Conservation (phyloP, 2,329 filamentous ascomycete genomes). For the Diaporthe capsici region DNA sequence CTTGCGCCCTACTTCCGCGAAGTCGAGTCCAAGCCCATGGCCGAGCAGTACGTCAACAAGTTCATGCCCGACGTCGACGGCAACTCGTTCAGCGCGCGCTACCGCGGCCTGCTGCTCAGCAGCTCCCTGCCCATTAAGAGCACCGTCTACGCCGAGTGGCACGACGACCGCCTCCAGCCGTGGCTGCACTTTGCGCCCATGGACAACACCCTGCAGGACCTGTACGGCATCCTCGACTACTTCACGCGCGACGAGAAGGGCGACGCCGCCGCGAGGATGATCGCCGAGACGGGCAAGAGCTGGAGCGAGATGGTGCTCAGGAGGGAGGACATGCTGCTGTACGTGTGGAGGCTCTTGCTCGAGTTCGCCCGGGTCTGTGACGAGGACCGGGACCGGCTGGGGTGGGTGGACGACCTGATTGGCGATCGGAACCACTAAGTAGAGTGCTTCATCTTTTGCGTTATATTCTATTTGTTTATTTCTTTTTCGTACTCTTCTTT, state of each 20-base stretch:
- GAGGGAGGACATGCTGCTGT: conserved; percentile 76
- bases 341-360: conserved; percentile 72
- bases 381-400: conserved; percentile 58
- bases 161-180: conserved; percentile 76
- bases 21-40: conserved; percentile 56
- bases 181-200: conserved; percentile 83
- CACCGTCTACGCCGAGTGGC: conserved; percentile 82
- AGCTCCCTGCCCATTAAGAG: conserved; percentile 78
- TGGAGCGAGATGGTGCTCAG: conserved; percentile 75
- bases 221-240: conserved; percentile 76
- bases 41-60: conserved; percentile 69
- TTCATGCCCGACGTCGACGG: conserved; percentile 80
- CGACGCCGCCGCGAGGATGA: conserved; percentile 70
- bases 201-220: conserved; percentile 76
- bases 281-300: conserved; percentile 70
- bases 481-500: not conserved
- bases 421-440: conserved; percentile 6
- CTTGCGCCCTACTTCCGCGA: conserved; percentile 53
- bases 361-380: conserved; percentile 69
- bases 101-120: conserved; percentile 73
- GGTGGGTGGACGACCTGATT: conserved; percentile 59
- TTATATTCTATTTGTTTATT: not conserved
- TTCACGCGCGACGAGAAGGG: conserved; percentile 68
- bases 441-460: not conserved
- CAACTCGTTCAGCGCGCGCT: conserved; percentile 75